Evolutionary conservation across 441 rosid species (phyloP).

Genomic region (Eutrema salsugineum): DNA sequence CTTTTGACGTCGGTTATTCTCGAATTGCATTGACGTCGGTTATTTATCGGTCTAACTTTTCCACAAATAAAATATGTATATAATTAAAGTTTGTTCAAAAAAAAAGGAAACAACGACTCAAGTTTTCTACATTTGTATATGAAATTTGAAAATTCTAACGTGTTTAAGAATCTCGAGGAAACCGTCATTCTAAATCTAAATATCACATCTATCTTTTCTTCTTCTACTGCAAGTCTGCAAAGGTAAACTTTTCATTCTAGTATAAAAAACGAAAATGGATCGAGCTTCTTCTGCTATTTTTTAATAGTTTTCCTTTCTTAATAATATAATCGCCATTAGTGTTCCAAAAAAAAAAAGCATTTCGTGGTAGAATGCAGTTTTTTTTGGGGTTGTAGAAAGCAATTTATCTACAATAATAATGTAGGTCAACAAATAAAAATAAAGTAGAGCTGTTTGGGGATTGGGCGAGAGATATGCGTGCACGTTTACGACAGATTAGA

Average conservation of each 20-base stretch:
- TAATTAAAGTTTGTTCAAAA: neutral
- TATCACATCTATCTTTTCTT: neutral
- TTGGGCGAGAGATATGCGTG: constrained; percentile 29
- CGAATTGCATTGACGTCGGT: neutral
- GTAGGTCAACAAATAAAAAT: neutral
- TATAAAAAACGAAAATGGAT: neutral
- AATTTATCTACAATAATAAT: neutral
- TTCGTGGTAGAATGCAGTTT: neutral
- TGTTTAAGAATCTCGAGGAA: constrained; percentile 2
- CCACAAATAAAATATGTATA: neutral
- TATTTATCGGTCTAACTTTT: neutral
- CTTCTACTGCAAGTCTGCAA: neutral
- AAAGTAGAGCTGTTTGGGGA: constrained; percentile 8
- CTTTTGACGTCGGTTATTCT: neutral
- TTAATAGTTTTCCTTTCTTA: neutral
- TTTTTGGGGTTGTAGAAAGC: neutral
- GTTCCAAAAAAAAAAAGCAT: too few species aligned
- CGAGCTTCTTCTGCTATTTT: neutral
- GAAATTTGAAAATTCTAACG: neutral
- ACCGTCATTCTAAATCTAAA: neutral
- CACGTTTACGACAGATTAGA: constrained; percentile 20
- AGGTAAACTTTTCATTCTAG: neutral
- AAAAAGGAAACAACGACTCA: neutral
- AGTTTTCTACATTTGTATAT: neutral
- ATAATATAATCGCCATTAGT: neutral